Evolutionary conservation across 1,139 yeast species (phyloP).

Genomic region (Debaryomycetaceae sp.): DNA sequence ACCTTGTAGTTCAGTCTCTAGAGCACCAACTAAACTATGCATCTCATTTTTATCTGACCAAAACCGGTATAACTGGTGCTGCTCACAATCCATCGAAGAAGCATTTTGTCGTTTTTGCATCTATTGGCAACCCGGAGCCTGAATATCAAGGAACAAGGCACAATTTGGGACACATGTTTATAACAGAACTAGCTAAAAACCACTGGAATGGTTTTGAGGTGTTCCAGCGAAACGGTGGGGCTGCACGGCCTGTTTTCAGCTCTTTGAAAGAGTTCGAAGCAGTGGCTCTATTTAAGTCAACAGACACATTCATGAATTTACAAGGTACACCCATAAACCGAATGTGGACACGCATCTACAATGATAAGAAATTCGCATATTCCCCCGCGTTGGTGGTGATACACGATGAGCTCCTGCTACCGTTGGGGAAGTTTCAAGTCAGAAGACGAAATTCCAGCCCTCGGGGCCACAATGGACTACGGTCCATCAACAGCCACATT

Average conservation of each 20-base stretch:
- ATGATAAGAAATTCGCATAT: constrained; percentile 15
- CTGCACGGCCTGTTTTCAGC: constrained; percentile 12
- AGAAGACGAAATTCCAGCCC: constrained; percentile 55
- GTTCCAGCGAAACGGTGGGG: constrained; percentile 8
- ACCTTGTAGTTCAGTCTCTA: not conserved
- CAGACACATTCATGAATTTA: constrained; percentile 59
- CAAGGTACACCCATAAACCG: constrained; percentile 55
- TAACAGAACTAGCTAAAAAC: constrained; percentile 29
- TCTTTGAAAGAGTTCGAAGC: constrained; percentile 17
- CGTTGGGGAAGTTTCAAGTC: constrained; percentile 60
- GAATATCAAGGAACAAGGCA: constrained; percentile 64
- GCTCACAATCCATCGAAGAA: constrained; percentile 12
- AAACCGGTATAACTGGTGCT: not conserved
- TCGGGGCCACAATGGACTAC: constrained; percentile 80
- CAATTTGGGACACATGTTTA: constrained; percentile 66
- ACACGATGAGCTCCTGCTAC: constrained; percentile 73
- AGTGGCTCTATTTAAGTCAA: constrained; percentile 39
- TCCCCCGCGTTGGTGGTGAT: constrained; percentile 51
- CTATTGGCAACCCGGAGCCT: constrained; percentile 79
- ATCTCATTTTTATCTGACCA: not conserved
- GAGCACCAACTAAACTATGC: not conserved
- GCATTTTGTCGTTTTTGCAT: constrained; percentile 44
- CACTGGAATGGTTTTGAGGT: constrained; percentile 20
- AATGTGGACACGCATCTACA: constrained; percentile 40
- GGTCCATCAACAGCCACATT: constrained; percentile 45